Evolutionary conservation across 1,139 yeast genomes (phyloP).

Genomic region (Kurtzmaniella quercitrusa): DNA sequence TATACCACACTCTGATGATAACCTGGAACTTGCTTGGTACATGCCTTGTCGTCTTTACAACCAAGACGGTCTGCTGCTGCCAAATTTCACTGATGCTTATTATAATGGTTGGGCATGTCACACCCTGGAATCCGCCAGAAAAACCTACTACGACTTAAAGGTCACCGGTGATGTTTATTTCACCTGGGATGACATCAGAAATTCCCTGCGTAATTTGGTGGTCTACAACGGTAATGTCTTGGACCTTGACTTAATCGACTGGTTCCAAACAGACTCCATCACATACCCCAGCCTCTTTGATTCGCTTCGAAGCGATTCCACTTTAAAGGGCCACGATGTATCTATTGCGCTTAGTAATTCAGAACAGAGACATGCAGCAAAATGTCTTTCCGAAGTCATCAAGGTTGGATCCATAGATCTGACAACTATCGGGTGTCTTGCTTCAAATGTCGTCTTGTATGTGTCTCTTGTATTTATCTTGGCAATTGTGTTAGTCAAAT

Average conservation of each 20-base stretch:
- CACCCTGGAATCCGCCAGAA: constrained; percentile 66
- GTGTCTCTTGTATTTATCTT: constrained; percentile 81
- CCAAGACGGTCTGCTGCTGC: constrained; percentile 66
- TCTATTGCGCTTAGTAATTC: constrained; percentile 72
- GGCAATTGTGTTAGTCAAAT: constrained; percentile 72
- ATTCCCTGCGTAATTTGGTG: constrained; percentile 69
- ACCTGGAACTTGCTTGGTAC: constrained; percentile 78
- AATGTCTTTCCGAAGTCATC: constrained; percentile 81
- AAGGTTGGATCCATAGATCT: constrained; percentile 89
- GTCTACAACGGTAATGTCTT: constrained; percentile 87
- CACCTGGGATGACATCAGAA: constrained; percentile 82
- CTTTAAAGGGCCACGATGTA: constrained; percentile 73
- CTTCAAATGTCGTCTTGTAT: constrained; percentile 77
- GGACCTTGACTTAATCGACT: constrained; percentile 70
- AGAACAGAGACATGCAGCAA: constrained; percentile 65
- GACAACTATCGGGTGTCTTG: constrained; percentile 93
- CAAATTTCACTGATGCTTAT: constrained; percentile 57
- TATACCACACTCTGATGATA: constrained; percentile 62
- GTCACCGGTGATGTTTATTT: constrained; percentile 75
- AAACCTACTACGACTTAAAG: constrained; percentile 58
- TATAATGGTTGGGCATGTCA: constrained; percentile 93
- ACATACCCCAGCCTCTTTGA: constrained; percentile 72
- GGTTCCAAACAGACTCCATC: constrained; percentile 68
- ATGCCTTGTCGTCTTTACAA: constrained; percentile 81
- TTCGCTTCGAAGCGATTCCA: constrained; percentile 50